Percentiles rank a stretch among this genome's conserved stretches.
Conservation (phyloP, 495 filamentous ascomycete genomes). For the Astrothelium subdiscretum region DNA sequence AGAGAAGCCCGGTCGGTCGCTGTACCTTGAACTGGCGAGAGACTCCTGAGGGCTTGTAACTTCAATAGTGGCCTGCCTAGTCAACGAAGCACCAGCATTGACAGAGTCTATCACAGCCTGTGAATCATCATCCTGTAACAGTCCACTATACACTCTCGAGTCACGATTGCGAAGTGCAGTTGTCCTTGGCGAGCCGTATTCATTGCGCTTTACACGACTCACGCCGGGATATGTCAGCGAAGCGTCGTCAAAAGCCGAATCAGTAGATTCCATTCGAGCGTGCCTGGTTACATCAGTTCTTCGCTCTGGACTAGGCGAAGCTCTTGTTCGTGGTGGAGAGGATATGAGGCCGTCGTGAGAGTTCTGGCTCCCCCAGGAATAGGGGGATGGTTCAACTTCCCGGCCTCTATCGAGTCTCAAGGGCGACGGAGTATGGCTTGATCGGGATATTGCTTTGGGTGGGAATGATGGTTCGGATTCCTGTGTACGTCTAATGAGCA, state of each 20-base stretch:
- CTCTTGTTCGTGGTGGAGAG: slow-evolving; percentile 4
- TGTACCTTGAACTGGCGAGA: slow-evolving; percentile 5
- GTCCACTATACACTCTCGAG: background rate
- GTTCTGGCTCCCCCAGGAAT: slow-evolving; percentile 22
- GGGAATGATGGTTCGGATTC: slow-evolving; percentile 21
- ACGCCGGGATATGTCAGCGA: background rate
- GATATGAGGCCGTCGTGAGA: slow-evolving; percentile 17
- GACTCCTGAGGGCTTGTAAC: background rate
- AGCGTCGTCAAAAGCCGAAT: background rate
- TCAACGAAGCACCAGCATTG: background rate
- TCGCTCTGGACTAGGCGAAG: background rate
- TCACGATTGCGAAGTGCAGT: slow-evolving; percentile 5
- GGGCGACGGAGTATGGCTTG: slow-evolving; percentile 15
- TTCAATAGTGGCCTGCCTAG: background rate
- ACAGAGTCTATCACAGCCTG: slow-evolving; percentile 12
- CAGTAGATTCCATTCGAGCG: background rate
- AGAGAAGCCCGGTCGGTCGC: background rate
- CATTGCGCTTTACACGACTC: background rate
- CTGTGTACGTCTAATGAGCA: slow-evolving; percentile 10
- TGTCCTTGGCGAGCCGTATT: background rate
- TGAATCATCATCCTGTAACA: slow-evolving; percentile 15
- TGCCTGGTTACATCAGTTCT: background rate
- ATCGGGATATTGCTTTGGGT: slow-evolving; percentile 10
- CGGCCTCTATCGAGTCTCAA: slow-evolving; percentile 13
- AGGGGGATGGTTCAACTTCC: slow-evolving; percentile 19